Base-by-base conservation (phyloP, 1,139 yeast genomes). In the Blastobotrys ciferrii region DNA sequence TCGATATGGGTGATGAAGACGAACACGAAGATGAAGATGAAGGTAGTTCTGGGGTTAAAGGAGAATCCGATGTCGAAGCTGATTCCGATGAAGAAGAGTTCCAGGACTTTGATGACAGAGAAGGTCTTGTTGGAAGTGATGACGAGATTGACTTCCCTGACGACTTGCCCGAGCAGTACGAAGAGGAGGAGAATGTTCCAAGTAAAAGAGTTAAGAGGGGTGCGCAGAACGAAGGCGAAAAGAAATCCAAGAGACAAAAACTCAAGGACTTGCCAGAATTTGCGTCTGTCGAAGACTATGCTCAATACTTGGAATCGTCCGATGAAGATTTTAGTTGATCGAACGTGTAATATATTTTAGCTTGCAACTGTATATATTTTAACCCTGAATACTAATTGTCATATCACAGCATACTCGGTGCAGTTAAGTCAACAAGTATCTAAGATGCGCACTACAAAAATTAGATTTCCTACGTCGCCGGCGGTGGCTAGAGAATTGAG, bases 251-350 rank as follows among this genome's bases (percentile, higher is more conserved):
- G 73, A 81, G 75, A 64, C 70, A 74, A 56, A 84, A 80, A 67
- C 70, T 84, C 61, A 82, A 77, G 63, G 80, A 77, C 50, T 71
- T 91, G 56, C 97, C 98, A 17, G 77, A 82, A 17, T 91, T 88
- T 72, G 98, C 96, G 1, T 83, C 94, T 43, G 95, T 82, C 7
- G 96, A 87, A 42, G 96, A 88, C 57, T 91, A 89, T 65, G 84
- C 95, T 18, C 74, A 84, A 63, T 84, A 84, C 61, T 71, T 87
- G 65, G 75, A 77, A 43, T 82, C 63, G 7, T 59, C 59, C 32
- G 64, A 60, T 39, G 65, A 61, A 43, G 64, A 62, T 42, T 59
- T 48, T 32, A 50, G 51, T 45, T 55, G 47, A 40, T 17, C 14
- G 11, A 12, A 12, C 32, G 28, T 42, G 37, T 42, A 42, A 33